Evolutionary conservation across 2,329 filamentous ascomycete genomes (phyloP), one percentile per base, ranked within the genome.

Genomic region (Hawksworthiomyces lignivorus): DNA sequence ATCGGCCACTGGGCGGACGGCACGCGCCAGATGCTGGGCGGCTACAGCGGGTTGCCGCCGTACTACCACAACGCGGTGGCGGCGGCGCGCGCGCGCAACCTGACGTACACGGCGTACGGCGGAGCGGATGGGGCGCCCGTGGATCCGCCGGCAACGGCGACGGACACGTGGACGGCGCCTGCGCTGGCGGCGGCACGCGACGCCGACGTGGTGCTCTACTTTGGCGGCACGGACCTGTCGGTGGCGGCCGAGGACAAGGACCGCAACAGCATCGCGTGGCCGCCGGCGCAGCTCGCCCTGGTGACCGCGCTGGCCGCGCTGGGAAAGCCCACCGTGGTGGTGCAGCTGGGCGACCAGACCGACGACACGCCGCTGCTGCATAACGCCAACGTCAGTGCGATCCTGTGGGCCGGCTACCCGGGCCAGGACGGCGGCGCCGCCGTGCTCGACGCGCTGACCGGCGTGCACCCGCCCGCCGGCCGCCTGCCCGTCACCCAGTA

Each of bases 331-430:
- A 56, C 72, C 22, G 50, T 74, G 1, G 62, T 77, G 0, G 51
- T 72, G 3, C 67, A 73, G 49, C 63, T 75, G 55, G 74, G 73
- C 21, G 63, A 61, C 28, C 64, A 69, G 49, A 48, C 78, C 19
- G 77, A 80, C 51, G 65, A 67, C 44, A 61, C 69, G 0, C 62
- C 69, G 3, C 54, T 80, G 4, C 54, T 72, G 5, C 54, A 55
- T 6, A 72, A 73, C 44, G 44, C 56, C 3, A 69, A 69, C 42
- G 62, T 80, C 46, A 65, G 61, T 9, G 65, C 71, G 0, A 52
- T 80, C 1, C 48, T 81, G 0, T 80, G 75, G 75, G 72, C 63
- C 0, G 72, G 74, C 0, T 80, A 75, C 46, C 76, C 77, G 0
- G 75, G 76, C 2, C 76, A 80, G 56, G 68, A 70, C 24, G 77